Percentiles rank a stretch among this genome's conserved stretches.
phyloP scores from a whole-genome alignment of 1,284 basidiomycete genomes.

The Apiotrichum gracile region DNA sequence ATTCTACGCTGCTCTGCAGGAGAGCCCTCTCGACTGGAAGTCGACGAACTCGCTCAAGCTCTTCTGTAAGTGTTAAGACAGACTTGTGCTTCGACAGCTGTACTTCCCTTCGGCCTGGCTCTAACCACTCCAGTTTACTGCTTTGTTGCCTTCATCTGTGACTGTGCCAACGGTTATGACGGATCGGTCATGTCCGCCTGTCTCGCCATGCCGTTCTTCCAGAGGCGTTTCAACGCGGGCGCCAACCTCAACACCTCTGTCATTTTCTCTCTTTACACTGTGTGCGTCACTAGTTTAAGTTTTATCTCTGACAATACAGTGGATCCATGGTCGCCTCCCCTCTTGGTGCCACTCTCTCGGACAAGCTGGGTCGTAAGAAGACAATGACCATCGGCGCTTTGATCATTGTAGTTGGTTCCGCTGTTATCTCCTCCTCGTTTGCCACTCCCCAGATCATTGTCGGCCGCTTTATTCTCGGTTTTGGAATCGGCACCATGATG shows the following conservation, averaged over 20 bases:
- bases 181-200: slow-evolving; percentile 15
- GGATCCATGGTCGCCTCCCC: slow-evolving; percentile 19
- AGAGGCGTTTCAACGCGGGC: slow-evolving; percentile 21
- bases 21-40: too few relatives aligned
- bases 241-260: slow-evolving; percentile 17
- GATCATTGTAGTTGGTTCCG: slow-evolving; percentile 47
- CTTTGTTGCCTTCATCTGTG: slow-evolving; percentile 6
- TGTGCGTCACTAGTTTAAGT: background rate
- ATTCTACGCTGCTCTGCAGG: too few relatives aligned
- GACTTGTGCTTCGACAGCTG: too few relatives aligned
- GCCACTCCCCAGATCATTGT: slow-evolving; percentile 35
- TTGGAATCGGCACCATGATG: slow-evolving; percentile 45
- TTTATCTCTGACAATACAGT: background rate
- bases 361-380: slow-evolving; percentile 52
- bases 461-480: slow-evolving; percentile 46
- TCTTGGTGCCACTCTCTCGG: slow-evolving; percentile 19
- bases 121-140: background rate
- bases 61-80: too few relatives aligned
- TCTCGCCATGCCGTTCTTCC: slow-evolving; percentile 22
- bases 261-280: slow-evolving; percentile 29
- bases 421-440: slow-evolving; percentile 33
- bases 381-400: slow-evolving; percentile 53
- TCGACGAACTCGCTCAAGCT: too few relatives aligned
- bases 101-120: background rate
- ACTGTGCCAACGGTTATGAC: slow-evolving; percentile 34